These are phyloP conservation scores for Populus nigra DNA, from an alignment of 345 rosid genomes.

Conservation along the genomic window DNA sequence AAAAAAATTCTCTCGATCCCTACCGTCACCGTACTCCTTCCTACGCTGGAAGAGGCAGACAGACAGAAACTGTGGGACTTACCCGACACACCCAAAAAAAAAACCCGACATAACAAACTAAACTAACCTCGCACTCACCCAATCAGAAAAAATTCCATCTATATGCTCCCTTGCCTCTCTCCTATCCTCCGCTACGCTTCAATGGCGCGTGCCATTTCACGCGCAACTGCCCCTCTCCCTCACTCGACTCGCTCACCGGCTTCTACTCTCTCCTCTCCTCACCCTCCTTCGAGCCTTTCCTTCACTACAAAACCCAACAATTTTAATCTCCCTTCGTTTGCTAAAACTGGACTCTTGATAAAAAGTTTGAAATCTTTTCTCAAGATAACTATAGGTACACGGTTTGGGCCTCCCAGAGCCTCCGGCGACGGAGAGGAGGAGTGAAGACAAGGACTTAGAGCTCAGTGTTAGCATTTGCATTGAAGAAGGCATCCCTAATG, in stretches of 20 bases:
- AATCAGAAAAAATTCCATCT: neutral
- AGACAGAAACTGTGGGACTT: no score
- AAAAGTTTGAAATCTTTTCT: constrained; percentile 20
- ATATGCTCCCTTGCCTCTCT: constrained; percentile 46
- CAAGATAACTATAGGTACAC: neutral
- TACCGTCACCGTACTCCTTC: no score
- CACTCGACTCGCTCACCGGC: neutral
- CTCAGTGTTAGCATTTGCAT: constrained; percentile 78
- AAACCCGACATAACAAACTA: neutral
- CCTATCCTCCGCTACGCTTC: constrained; percentile 26
- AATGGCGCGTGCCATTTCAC: no score
- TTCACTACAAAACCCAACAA: constrained; percentile 13
- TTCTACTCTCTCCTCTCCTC: neutral
- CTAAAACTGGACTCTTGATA: constrained; percentile 21
- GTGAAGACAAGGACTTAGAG: constrained; percentile 57
- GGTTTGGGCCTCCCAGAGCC: constrained; percentile 36
- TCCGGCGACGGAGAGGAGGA: constrained; percentile 48
- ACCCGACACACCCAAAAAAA: neutral
- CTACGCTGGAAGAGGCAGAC: no score
- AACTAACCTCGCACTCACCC: neutral
- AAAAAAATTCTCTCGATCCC: no score
- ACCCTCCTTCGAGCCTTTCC: neutral
- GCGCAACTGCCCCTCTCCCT: no score
- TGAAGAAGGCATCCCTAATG: constrained; percentile 83
- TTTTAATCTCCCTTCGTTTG: constrained; percentile 17